phyloP scores from a whole-genome alignment of 768 basidiomycete genomes.

The Leccinum rimulosum region DNA sequence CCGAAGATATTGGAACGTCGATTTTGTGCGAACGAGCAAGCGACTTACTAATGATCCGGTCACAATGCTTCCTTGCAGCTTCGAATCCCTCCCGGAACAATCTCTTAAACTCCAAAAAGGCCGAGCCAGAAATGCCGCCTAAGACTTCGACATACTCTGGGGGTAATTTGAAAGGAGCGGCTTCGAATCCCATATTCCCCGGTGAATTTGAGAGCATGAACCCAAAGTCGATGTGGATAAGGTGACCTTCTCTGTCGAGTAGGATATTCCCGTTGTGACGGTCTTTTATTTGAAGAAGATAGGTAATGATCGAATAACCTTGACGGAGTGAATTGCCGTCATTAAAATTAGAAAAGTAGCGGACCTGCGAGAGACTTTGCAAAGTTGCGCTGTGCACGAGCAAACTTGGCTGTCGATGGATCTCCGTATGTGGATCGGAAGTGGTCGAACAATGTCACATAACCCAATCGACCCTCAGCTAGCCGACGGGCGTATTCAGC shows the following conservation, averaged over 20 bases:
- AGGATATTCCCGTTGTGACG: conserved; percentile 98
- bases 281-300: conserved; percentile 96
- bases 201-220: conserved; percentile 98
- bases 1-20: conserved; percentile 1
- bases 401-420: conserved; percentile 81
- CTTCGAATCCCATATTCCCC: conserved; percentile 97
- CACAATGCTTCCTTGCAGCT: conserved; percentile 91
- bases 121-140: conserved; percentile 74
- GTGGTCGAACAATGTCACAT: conserved; percentile 90
- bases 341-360: conserved; percentile 3
- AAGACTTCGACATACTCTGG: conserved; percentile 95
- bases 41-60: conserved; percentile 84
- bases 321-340: neutral
- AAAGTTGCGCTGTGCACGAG: conserved; percentile 90
- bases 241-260: conserved; percentile 89
- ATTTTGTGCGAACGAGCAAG: neutral
- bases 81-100: conserved; percentile 94
- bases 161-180: conserved; percentile 97
- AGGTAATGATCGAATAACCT: conserved; percentile 96
- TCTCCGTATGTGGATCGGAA: conserved; percentile 90
- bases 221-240: conserved; percentile 97
- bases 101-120: conserved; percentile 80
- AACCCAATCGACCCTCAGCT: conserved; percentile 74
- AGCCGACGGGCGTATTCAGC: conserved; percentile 91
- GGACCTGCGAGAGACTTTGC: conserved; percentile 85